Percentiles rank a stretch among this genome's conserved stretches.
phyloP scores from a whole-genome alignment of 768 basidiomycete species.

The Baorangia bicolor region DNA sequence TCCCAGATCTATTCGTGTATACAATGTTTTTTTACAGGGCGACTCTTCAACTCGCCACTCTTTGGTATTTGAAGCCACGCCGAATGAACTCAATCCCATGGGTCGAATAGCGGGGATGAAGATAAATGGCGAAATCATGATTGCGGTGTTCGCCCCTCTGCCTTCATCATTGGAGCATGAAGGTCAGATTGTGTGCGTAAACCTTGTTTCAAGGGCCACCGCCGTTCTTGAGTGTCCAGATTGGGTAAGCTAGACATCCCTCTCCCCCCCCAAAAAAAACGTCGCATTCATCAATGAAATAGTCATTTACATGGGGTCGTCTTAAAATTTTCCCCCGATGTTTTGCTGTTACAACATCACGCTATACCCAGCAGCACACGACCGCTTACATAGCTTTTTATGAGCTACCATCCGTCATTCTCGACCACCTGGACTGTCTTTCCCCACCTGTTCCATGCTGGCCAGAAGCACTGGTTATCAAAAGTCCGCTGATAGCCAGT shows the following conservation, averaged over 20 bases:
- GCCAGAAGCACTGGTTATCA: conserved; percentile 12
- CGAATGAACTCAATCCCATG: conserved; percentile 10
- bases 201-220: conserved; percentile 13
- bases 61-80: conserved; percentile 19
- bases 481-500: conserved; percentile 7
- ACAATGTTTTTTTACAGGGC: conserved; percentile 18
- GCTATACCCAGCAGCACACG: neutral
- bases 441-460: conserved; percentile 7
- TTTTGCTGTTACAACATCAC: conserved; percentile 7
- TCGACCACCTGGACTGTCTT: conserved; percentile 1
- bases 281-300: conserved; percentile 3
- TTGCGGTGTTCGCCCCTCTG: conserved; percentile 9
- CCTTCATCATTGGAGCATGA: conserved; percentile 1
- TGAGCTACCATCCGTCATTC: conserved; percentile 13
- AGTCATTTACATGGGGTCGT: conserved; percentile 11
- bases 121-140: conserved; percentile 24
- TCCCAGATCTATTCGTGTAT: conserved; percentile 25
- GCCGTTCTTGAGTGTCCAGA: conserved; percentile 15
- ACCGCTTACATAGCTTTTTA: conserved; percentile 13
- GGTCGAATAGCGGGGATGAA: conserved; percentile 21
- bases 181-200: conserved; percentile 19
- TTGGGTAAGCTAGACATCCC: conserved; percentile 13
- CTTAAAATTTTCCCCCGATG: conserved; percentile 14
- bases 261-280: neutral
- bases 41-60: neutral